A percentile compares a stretch with the other conserved stretches of the same genome.
Conservation (phyloP, 805 yeast genomes). For the Pichia occidentalis region DNA sequence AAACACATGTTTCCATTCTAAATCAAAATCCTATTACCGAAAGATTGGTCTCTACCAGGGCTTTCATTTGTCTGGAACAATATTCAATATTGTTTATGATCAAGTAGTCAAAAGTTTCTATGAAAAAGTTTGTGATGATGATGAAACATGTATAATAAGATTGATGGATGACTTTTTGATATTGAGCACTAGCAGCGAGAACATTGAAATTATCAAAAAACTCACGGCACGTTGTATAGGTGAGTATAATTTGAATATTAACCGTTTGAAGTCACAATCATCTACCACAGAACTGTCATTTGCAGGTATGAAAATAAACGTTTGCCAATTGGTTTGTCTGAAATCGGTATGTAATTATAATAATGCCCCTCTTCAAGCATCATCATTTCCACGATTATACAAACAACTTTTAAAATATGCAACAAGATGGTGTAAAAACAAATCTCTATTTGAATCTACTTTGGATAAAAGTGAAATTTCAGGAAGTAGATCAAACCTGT, state of each 20-base stretch:
- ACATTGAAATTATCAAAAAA: conserved; percentile 28
- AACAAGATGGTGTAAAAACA: conserved; percentile 7
- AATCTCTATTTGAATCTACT: conserved; percentile 11
- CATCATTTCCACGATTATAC: conserved; percentile 20
- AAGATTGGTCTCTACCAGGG: conserved; percentile 81
- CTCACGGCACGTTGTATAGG: conserved; percentile 33
- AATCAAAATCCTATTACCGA: conserved; percentile 36
- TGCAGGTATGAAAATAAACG: conserved; percentile 37
- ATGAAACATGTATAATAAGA: conserved; percentile 37
- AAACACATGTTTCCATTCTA: conserved; percentile 39
- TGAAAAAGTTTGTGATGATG: not conserved
- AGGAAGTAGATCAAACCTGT: conserved; percentile 15
- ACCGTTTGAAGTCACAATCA: conserved; percentile 33
- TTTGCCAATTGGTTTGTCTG: conserved; percentile 29
- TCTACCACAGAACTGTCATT: conserved; percentile 28
- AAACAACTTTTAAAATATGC: conserved; percentile 4
- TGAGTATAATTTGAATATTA: conserved; percentile 37
- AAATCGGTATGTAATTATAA: conserved; percentile 24
- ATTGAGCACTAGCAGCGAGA: conserved; percentile 39
- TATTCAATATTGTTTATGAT: conserved; percentile 72
- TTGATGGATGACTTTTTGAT: conserved; percentile 82
- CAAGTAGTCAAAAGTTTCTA: conserved; percentile 39
- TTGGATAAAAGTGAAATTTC: conserved; percentile 19
- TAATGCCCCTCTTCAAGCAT: conserved; percentile 8
- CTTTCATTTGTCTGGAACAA: conserved; percentile 60